Base-by-base conservation (phyloP, 352 stramenopile species). In the Peronospora belbahrii region DNA sequence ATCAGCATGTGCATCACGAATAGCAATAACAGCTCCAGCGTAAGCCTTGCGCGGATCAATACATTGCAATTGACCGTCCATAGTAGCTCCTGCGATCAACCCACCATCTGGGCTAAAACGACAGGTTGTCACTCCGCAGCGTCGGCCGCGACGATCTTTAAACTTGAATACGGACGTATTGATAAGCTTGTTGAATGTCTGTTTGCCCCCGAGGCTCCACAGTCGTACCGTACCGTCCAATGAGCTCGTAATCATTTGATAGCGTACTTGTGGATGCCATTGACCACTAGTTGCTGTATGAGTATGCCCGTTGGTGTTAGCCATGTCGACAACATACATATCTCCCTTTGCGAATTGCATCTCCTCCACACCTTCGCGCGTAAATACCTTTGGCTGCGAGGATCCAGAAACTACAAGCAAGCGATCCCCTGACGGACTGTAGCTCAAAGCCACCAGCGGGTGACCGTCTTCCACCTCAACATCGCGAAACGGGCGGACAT, bases 321-420 rank as follows among this genome's bases (percentile, higher is more conserved):
- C 72, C 82, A 93, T 93, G 47, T 93, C 82, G 23, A 89, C 66
- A 14, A 91, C 71, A 52, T 93, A 93, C 78, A 90, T 90, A 49
- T 93, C 81, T 19, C 81, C 81, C 35, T 83, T 88, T 14, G 74
- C 71, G 30, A 89, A 88, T 30, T 93, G 78, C 0, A 89, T 30
- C 52, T 90, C 74, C 27, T 84, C 74, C 4, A 90, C 74, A 17
- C 81, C 81, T 67, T 93, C 81, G 15, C 81, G 70, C 6, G 69
- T 74, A 28, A 93, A 52, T 17, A 93, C 55, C 43, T 90, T 90
- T 0, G 81, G 76, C 38, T 90, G 78, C 14, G 76, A 85, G 6
- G 76, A 86, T 0, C 70, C 79, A 4, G 67, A 85, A 2, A 82
- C 74, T 1, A 70, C 59, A n/a, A 93, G 52, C 17, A 93, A 24